Percentiles rank a stretch among this genome's conserved stretches.
Evolutionary conservation across 108 stramenopile genomes (phyloP).

Genomic region (Cyclotella baltica): DNA sequence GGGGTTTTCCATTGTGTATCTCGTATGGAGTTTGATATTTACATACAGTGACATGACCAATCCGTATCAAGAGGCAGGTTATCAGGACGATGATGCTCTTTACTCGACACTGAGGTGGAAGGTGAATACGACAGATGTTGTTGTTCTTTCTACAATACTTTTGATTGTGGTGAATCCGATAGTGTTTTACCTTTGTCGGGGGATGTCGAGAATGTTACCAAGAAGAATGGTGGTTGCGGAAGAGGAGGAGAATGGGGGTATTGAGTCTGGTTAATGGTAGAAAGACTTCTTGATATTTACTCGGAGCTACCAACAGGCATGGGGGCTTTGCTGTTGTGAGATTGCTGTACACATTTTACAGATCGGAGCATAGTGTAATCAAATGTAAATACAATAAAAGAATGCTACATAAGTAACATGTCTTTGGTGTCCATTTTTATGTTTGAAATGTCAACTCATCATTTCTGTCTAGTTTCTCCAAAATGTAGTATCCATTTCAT

Average conservation of each 20-base stretch:
- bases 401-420: too few relatives aligned
- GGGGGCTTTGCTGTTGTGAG: too few relatives aligned
- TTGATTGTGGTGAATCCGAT: constrained; percentile 45
- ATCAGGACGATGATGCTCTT: constrained; percentile 52
- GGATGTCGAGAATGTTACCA: constrained; percentile 33
- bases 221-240: not conserved
- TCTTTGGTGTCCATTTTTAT: too few relatives aligned
- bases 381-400: too few relatives aligned
- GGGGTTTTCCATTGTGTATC: constrained; percentile 23
- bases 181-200: constrained; percentile 36
- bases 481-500: too few relatives aligned
- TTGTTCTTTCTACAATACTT: constrained; percentile 9
- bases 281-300: too few relatives aligned
- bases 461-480: too few relatives aligned
- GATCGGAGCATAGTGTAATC: too few relatives aligned
- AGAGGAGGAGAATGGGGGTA: not conserved
- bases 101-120: constrained; percentile 51
- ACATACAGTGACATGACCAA: constrained; percentile 39
- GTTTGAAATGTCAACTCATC: too few relatives aligned
- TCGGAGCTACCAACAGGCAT: too few relatives aligned
- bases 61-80: constrained; percentile 38
- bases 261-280: not conserved
- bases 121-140: constrained; percentile 18
- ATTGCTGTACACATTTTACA: too few relatives aligned
- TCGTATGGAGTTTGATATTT: constrained; percentile 50